phyloP scores from a whole-genome alignment of 2,329 filamentous ascomycete species.

The Knoxdaviesia capensis region DNA sequence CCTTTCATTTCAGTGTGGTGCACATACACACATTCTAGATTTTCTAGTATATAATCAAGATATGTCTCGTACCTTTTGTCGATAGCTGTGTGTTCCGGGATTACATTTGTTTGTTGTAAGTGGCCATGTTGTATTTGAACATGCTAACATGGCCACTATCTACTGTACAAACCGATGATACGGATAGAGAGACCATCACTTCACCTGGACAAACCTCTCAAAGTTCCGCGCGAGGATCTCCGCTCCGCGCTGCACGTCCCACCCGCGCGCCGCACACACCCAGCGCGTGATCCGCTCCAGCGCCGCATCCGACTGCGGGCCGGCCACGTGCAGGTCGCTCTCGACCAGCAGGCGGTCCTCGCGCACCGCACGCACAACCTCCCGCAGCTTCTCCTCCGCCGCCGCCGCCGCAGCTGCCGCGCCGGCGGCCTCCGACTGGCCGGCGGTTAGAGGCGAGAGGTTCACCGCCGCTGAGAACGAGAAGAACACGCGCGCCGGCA shows the following conservation, averaged over 20 bases:
- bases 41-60: neutral
- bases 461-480: conserved; percentile 81
- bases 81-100: neutral
- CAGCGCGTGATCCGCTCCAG: conserved; percentile 58
- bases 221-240: conserved; percentile 53
- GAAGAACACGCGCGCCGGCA: conserved; percentile 65
- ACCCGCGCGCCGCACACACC: conserved; percentile 60
- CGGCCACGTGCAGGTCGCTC: conserved; percentile 75
- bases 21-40: too few relatives aligned
- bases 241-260: conserved; percentile 55
- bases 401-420: neutral
- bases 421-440: conserved; percentile 11
- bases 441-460: conserved; percentile 29
- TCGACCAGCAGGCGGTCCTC: conserved; percentile 67
- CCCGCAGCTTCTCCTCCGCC: conserved; percentile 26
- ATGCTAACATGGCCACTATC: too few relatives aligned
- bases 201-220: conserved; percentile 48
- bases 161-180: too few relatives aligned
- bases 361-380: conserved; percentile 52
- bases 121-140: too few relatives aligned
- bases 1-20: too few relatives aligned
- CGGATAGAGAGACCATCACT: too few relatives aligned
- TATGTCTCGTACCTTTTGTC: neutral
- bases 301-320: conserved; percentile 55
- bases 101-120: too few relatives aligned